Conservation (phyloP, 768 basidiomycete species). For the Gloeopeniophorella convolvens region DNA sequence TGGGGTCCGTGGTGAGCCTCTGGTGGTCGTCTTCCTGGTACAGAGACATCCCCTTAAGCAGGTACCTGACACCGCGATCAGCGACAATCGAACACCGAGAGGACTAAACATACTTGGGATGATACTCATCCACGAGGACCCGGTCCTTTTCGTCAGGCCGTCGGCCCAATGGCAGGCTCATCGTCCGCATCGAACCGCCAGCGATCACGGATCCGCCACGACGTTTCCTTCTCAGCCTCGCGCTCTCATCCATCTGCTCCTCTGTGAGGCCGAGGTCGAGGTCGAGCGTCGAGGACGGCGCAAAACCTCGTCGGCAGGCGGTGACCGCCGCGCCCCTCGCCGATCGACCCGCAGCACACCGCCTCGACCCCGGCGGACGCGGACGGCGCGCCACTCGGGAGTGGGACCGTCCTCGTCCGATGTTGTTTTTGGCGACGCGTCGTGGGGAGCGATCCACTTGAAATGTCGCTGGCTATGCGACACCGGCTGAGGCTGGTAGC, state of each 20-base stretch:
- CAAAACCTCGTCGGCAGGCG: constrained; percentile 9
- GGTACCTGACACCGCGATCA: constrained; percentile 34
- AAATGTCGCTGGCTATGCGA: constrained; percentile 60
- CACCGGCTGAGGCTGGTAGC: constrained; percentile 59
- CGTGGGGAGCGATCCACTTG: constrained; percentile 47
- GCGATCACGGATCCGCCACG: constrained; percentile 42
- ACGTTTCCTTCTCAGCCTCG: constrained; percentile 35
- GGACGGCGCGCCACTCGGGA: constrained; percentile 43
- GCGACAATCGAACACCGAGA: neutral
- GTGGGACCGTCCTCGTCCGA: constrained; percentile 27
- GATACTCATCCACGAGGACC: constrained; percentile 64
- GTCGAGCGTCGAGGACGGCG: constrained; percentile 14
- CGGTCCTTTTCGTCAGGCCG: constrained; percentile 66
- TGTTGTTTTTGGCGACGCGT: constrained; percentile 24
- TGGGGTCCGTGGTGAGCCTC: constrained; percentile 19
- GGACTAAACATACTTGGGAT: constrained; percentile 36
- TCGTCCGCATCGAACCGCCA: constrained; percentile 72
- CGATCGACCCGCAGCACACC: constrained; percentile 77
- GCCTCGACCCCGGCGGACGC: constrained; percentile 76
- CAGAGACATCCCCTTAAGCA: constrained; percentile 29
- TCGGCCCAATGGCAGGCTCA: constrained; percentile 43
- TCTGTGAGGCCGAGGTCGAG: constrained; percentile 22
- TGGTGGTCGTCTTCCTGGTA: constrained; percentile 20
- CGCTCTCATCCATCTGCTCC: constrained; percentile 21
- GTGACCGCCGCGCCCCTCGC: constrained; percentile 28